Evolutionary conservation across 306 rosid species (phyloP).

Genomic region (Fragaria nilgerrensis): DNA sequence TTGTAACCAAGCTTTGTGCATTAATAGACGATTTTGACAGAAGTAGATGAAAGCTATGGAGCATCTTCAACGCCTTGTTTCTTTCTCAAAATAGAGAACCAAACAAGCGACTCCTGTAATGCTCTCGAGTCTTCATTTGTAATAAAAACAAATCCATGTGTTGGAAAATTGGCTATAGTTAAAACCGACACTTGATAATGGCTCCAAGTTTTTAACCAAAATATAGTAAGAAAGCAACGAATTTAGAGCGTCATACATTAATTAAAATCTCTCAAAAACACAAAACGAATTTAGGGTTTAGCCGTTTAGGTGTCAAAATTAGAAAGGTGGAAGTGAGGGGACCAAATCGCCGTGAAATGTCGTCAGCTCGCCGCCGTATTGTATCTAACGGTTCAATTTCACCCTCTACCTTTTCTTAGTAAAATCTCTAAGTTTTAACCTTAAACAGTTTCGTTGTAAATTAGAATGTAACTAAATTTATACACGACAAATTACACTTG

Average conservation of each 20-base stretch:
- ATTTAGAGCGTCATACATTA: not conserved
- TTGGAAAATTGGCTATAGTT: not conserved
- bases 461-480: not conserved
- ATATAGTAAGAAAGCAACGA: not conserved
- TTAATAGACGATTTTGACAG: not conserved
- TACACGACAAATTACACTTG: conserved; percentile 14
- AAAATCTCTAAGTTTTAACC: not conserved
- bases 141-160: not conserved
- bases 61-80: not conserved
- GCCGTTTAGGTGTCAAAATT: conserved; percentile 1
- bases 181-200: not conserved
- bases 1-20: not conserved
- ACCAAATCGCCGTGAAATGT: not conserved
- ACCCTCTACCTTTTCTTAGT: not conserved
- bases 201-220: not conserved
- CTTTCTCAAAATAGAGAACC: not conserved
- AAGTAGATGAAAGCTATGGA: not conserved
- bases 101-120: not conserved
- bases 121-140: not conserved
- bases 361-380: not conserved
- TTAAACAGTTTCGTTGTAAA: not conserved
- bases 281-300: too few species aligned
- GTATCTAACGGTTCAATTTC: not conserved
- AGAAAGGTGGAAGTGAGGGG: not conserved
- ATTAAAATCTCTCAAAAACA: not conserved